Percentiles rank a stretch among this genome's conserved stretches.
Conservation (phyloP, 192 early-diverging fungal species). For the Fimicolochytrium jonesii region DNA sequence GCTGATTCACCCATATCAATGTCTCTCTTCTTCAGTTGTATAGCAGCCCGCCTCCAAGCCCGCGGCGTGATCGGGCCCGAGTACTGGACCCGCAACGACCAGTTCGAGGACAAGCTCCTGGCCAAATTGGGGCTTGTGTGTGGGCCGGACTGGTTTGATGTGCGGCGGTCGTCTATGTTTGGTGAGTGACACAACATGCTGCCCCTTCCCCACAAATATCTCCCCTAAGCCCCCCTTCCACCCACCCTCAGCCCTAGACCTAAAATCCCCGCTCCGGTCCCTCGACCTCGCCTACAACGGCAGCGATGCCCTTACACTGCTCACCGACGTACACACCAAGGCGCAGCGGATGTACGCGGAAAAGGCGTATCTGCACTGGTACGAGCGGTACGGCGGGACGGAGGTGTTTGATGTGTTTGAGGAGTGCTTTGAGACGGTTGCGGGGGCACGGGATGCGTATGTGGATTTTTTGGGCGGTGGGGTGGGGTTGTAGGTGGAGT, state of each 20-base stretch:
- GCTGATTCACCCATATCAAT: too few species aligned
- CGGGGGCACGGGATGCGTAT: conserved; percentile 3
- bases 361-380: conserved; percentile 43
- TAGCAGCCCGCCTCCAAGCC: conserved; percentile 28
- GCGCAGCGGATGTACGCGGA: conserved; percentile 20
- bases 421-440: conserved; percentile 22
- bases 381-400: conserved; percentile 24
- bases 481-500: too few species aligned
- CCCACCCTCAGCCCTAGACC: conserved; percentile 13
- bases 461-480: neutral
- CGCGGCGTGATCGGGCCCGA: conserved; percentile 30
- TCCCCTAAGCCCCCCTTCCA: too few species aligned
- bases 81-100: conserved; percentile 16
- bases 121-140: conserved; percentile 6
- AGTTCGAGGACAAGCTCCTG: conserved; percentile 11
- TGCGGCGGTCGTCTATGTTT: conserved; percentile 16
- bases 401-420: conserved; percentile 20
- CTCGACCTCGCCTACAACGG: conserved; percentile 28
- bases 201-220: too few species aligned
- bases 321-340: conserved; percentile 6
- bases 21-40: conserved; percentile 6
- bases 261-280: conserved; percentile 26
- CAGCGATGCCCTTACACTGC: conserved; percentile 1
- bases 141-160: conserved; percentile 3
- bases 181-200: conserved; percentile 7